Base-by-base conservation (phyloP, 495 filamentous ascomycete species). In the Penicillium maclennaniae region DNA sequence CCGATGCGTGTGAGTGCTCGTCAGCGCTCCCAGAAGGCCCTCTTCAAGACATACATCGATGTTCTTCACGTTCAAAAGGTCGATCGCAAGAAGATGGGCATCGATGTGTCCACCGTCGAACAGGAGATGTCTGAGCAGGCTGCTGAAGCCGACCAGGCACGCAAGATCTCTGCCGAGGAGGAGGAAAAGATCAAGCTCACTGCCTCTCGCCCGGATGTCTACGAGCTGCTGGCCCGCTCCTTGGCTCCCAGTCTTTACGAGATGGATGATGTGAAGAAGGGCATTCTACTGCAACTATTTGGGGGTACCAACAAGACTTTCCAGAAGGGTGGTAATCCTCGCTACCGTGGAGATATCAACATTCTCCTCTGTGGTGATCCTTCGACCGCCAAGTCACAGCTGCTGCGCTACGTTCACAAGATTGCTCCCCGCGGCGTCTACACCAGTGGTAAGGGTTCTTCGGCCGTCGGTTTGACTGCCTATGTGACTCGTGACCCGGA, bases 271-370 rank as follows among this genome's bases (percentile, higher is more conserved):
- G 89, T 97, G 34, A 97, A 97, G 80, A 98, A 98, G 69, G 93
- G 93, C 25, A 95, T 98, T 50, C 76, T 98, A 10, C 83, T 98
- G 4, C 93, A 98, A 62, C 79, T 98, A 43, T 98, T 98, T 64
- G 95, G 93, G 15, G 93, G 93, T 23, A 97, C 93, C n/a, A 98
- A 98, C 74, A 98, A 98, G 70, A 85, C 87, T 0, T 98, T 98
- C 68, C 86, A 97, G 59, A 96, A 96, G 69, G 93, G 93, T 43
- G 93, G 91, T 51, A 95, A 87, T 62, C 93, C 93, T 9, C 90
- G 86, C 54, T 98, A 98, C 66, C 83, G 93, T 69, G 93, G 93
- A 43, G 93, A 98, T 68, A 97, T 98, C 71, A 98, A 98, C 67
- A 82, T 98, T 23, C 83, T 98, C 36, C 82, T 98, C 20, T 96